Percentiles rank a stretch among this genome's conserved stretches.
Conservation (phyloP, 2,329 filamentous ascomycete species). For the Aureobasidium sp. region DNA sequence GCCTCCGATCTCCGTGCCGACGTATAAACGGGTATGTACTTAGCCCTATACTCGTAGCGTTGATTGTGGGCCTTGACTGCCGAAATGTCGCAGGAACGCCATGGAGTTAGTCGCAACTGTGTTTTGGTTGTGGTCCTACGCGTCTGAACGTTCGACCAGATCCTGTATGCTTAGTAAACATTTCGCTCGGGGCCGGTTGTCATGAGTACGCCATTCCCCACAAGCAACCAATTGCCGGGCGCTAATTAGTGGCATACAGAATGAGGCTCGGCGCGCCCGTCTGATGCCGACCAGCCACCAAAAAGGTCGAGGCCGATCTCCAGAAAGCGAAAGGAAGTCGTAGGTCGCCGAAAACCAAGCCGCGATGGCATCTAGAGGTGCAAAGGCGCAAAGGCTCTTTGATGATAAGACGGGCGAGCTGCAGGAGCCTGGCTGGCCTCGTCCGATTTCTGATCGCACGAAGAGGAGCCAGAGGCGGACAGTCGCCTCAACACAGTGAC, state of each 20-base stretch:
- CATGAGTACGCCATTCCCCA: background rate
- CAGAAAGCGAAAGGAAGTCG: background rate
- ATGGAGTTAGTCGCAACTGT: background rate
- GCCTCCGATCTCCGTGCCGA: background rate
- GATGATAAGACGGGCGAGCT: background rate
- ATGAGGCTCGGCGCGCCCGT: background rate
- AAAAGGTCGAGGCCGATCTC: background rate
- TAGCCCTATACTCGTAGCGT: background rate
- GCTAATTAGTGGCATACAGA: background rate
- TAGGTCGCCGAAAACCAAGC: too few relatives aligned
- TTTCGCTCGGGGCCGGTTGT: background rate
- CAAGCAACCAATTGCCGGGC: background rate
- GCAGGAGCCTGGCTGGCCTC: background rate
- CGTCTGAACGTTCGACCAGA: background rate
- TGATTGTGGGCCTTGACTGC: background rate
- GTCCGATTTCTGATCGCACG: background rate
- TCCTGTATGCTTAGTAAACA: background rate
- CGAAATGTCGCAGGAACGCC: background rate
- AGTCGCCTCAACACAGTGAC: background rate
- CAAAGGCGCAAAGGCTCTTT: background rate
- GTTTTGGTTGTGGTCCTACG: background rate
- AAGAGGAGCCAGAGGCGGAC: background rate
- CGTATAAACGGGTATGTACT: background rate
- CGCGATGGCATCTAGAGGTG: background rate
- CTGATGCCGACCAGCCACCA: background rate